Conservation (phyloP, 1,139 yeast genomes). For the Keqinozyma sinolaborantium region DNA sequence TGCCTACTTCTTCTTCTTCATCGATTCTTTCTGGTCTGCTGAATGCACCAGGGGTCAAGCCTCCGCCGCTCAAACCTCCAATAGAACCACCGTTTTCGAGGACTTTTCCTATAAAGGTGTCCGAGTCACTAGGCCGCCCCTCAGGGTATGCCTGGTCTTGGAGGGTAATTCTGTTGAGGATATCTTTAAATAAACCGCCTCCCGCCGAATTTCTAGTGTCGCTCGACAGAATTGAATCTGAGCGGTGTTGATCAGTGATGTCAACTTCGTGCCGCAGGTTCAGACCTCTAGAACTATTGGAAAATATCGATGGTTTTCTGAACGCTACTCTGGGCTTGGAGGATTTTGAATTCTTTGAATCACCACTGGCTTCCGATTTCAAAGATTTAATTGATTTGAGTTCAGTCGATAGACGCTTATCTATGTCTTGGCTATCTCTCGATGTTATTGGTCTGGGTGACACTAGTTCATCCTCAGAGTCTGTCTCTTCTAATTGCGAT, state of each 20-base stretch:
- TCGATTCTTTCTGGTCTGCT: constrained; percentile 14
- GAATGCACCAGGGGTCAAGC: constrained; percentile 41
- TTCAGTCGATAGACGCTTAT: neutral
- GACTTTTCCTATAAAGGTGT: constrained; percentile 39
- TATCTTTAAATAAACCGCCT: constrained; percentile 22
- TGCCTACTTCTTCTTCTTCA: constrained; percentile 19
- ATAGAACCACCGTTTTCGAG: constrained; percentile 21
- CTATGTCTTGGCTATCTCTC: neutral
- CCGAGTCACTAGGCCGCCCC: constrained; percentile 18
- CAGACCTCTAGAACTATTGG: constrained; percentile 2
- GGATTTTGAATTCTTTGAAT: constrained; percentile 2
- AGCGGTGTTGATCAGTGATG: constrained; percentile 19
- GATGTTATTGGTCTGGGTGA: neutral
- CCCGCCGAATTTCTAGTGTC: constrained; percentile 8
- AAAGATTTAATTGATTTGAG: neutral
- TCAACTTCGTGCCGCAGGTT: constrained; percentile 10
- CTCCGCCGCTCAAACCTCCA: constrained; percentile 37
- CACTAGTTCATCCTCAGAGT: constrained; percentile 6
- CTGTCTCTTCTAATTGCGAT: constrained; percentile 6
- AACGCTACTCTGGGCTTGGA: constrained; percentile 8
- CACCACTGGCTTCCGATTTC: neutral
- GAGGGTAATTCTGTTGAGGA: constrained; percentile 34
- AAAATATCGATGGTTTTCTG: constrained; percentile 9
- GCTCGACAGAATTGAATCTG: constrained; percentile 5
- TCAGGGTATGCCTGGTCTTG: constrained; percentile 28